A percentile compares a stretch with the other conserved stretches of the same genome.
phyloP scores from a whole-genome alignment of 1,284 basidiomycete genomes.

The Malassezia cuniculi region DNA sequence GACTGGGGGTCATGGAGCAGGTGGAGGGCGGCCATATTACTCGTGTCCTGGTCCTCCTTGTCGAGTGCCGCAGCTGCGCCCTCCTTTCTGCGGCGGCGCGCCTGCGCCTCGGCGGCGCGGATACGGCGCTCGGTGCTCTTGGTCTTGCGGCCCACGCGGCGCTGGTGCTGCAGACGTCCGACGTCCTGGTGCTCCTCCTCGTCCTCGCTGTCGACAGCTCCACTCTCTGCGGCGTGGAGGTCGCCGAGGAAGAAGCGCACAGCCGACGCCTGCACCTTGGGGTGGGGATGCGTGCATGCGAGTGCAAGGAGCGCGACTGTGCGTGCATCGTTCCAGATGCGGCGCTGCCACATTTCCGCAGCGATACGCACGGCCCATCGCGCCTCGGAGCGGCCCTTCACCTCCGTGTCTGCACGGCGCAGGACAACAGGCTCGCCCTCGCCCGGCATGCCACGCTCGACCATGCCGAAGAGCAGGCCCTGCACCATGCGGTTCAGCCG shows the following conservation, averaged over 20 bases:
- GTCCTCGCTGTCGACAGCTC: conserved; percentile 16
- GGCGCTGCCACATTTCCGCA: conserved; percentile 86
- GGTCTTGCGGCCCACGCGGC: conserved; percentile 43
- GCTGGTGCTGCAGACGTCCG: conserved; percentile 30
- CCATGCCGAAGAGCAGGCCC: conserved; percentile 87
- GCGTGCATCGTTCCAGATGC: conserved; percentile 85
- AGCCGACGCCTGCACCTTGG: conserved; percentile 88
- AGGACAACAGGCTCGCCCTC: conserved; percentile 7
- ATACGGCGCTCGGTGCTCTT: conserved; percentile 35
- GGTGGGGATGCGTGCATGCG: conserved; percentile 83
- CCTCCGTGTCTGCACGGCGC: conserved; percentile 49
- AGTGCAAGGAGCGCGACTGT: conserved; percentile 82
- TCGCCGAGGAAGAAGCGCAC: conserved; percentile 90
- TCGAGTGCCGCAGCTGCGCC: conserved; percentile 24
- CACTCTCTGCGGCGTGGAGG: conserved; percentile 37
- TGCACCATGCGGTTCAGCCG: conserved; percentile 93
- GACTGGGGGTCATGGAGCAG: conserved; percentile 89
- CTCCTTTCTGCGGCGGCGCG: conserved; percentile 27
- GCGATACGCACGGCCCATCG: conserved; percentile 95
- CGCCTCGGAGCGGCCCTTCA: conserved; percentile 54
- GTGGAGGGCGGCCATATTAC: conserved; percentile 87
- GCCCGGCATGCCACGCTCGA: conserved; percentile 66
- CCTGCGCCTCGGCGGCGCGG: conserved; percentile 29
- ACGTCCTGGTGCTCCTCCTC: conserved; percentile 22
- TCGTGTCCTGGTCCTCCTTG: conserved; percentile 26